Evolutionary conservation across 805 yeast species (phyloP).

Genomic region (Pichia deserticola): DNA sequence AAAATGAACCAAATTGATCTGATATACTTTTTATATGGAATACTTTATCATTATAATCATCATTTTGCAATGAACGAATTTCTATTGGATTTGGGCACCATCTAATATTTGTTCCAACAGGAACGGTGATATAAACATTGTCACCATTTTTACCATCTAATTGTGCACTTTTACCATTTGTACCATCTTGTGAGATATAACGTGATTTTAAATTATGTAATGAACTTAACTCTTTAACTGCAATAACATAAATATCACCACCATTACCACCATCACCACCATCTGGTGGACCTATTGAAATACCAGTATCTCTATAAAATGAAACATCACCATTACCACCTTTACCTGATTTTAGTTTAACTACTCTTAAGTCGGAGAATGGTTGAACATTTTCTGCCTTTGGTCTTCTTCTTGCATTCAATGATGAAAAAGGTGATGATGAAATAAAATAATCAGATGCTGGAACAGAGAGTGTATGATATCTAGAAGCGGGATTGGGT

Average conservation of each 20-base stretch:
- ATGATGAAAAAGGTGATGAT: conserved; percentile 34
- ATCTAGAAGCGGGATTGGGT: conserved; percentile 15
- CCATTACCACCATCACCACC: conserved; percentile 99
- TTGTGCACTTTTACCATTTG: conserved; percentile 64
- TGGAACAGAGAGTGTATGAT: conserved; percentile 24
- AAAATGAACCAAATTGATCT: conserved; percentile 9
- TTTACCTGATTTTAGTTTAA: conserved; percentile 63
- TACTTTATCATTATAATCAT: conserved; percentile 13
- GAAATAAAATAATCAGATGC: conserved; percentile 27
- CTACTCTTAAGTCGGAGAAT: conserved; percentile 60
- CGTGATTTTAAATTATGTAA: conserved; percentile 60
- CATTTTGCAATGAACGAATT: conserved; percentile 23
- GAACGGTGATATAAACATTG: conserved; percentile 76
- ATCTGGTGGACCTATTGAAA: conserved; percentile 88
- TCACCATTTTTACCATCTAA: conserved; percentile 81
- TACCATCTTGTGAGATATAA: conserved; percentile 69
- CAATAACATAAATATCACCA: conserved; percentile 79
- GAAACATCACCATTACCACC: conserved; percentile 91
- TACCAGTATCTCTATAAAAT: conserved; percentile 78
- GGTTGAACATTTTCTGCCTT: conserved; percentile 34
- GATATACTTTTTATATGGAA: conserved; percentile 25
- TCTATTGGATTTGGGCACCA: conserved; percentile 75
- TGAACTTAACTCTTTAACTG: conserved; percentile 63
- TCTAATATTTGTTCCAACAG: conserved; percentile 80
- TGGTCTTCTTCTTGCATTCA: conserved; percentile 33